Evolutionary conservation across 228 moss, liverwort and hornwort genomes (phyloP), one percentile per base, ranked within the genome.

Genomic region (Sphagnum fallax): DNA sequence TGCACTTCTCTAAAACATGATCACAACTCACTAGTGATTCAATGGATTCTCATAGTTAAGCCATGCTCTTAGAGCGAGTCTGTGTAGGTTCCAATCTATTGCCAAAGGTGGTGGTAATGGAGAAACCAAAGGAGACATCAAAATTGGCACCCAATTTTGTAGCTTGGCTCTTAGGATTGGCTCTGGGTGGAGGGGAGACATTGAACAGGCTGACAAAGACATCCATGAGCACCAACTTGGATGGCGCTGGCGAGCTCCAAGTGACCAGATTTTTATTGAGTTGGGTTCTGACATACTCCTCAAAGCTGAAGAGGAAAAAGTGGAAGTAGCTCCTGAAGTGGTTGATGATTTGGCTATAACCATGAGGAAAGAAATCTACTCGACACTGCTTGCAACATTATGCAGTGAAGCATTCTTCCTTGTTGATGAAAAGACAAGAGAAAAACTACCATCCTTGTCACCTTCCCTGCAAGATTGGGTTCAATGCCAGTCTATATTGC

Each of bases 141-240:
- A 32, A 32, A 32, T 32, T 32, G 32, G 32, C 32, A 32, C 32
- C 32, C 32, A 32, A 32, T 32, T 32, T 32, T 32, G 32, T 32
- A 32, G 32, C 32, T 32, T 32, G 32, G 32, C 32, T 32, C 32
- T 32, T 1, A 32, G 32, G 32, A 32, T 32, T 32, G 32, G 32
- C 32, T 32, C 32, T 32, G 32, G 32, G 32, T 32, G 32, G 32
- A 32, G 32, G 32, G 32, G 32, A 3, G 32, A 32, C 1, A 32
- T 32, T 32, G 32, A 49, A 48, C 10, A 89, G 87, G 92, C 83
- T 1, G 92, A 95, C 32, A 92, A 86, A 50, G 74, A 84, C 66
- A 91, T 96, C 15, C 83, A 87, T 0, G 86, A 92, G 13, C 82
- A 96, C 59, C 91, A 96, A 52, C 70, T 96, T 1, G 92, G 91